phyloP scores from a whole-genome alignment of 345 rosid species.

The Brassica rapa region DNA sequence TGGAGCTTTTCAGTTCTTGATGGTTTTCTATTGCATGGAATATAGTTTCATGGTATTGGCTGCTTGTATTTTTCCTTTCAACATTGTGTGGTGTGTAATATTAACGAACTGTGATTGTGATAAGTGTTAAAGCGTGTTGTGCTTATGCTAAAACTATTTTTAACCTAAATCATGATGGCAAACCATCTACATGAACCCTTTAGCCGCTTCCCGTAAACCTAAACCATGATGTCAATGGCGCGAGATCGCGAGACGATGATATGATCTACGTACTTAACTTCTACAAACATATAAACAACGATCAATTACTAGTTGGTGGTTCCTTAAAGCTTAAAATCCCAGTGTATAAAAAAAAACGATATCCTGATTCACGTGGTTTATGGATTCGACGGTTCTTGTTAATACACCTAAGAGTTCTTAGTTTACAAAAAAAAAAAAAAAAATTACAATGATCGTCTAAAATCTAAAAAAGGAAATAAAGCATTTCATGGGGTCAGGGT shows the following conservation, averaged over 20 bases:
- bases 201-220: neutral
- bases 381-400: neutral
- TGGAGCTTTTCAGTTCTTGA: neutral
- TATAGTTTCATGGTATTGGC: neutral
- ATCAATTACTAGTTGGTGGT: neutral
- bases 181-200: neutral
- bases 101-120: neutral
- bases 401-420: neutral
- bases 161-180: neutral
- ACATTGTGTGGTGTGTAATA: neutral
- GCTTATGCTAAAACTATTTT: neutral
- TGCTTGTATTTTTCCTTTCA: neutral
- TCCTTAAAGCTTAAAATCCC: neutral
- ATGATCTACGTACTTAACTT: neutral
- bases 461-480: neutral
- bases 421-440: too few species aligned
- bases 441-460: neutral
- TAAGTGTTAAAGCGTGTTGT: neutral
- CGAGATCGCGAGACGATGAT: neutral
- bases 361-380: constrained; percentile 2
- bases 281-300: neutral
- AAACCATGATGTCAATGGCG: neutral
- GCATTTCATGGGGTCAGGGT: neutral
- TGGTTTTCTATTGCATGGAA: neutral
- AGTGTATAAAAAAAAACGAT: neutral